Conservation (phyloP, 176 grass and related monocot genomes). For the Hyparrhenia diplandra region DNA sequence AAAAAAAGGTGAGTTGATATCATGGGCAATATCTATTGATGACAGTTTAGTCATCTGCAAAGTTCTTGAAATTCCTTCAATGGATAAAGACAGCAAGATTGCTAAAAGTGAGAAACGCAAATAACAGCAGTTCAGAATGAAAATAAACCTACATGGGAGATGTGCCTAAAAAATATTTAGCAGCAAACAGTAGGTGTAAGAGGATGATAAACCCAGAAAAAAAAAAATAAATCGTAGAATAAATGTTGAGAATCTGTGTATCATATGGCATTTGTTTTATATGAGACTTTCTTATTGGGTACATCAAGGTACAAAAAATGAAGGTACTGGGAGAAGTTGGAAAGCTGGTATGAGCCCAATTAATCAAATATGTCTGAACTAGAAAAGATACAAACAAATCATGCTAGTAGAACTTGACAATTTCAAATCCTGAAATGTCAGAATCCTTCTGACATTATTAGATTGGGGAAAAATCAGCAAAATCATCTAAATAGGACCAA, state of each 20-base stretch:
- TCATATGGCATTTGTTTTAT: constrained; percentile 12
- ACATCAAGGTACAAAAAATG: not conserved
- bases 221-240: no score
- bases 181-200: not conserved
- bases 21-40: not conserved
- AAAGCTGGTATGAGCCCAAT: not conserved
- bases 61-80: not conserved
- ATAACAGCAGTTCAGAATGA: not conserved
- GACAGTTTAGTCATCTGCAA: not conserved
- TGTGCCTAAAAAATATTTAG: not conserved
- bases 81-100: not conserved
- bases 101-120: not conserved
- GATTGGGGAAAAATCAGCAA: not conserved
- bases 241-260: not conserved
- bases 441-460: not conserved
- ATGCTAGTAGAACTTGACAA: not conserved
- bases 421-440: constrained; percentile 16
- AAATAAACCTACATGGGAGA: not conserved
- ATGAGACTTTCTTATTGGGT: constrained; percentile 8
- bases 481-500: not conserved
- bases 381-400: not conserved
- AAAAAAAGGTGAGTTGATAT: constrained; percentile 10
- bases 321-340: not conserved
- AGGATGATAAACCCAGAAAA: no score
- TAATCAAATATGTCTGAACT: not conserved